phyloP scores from a whole-genome alignment of 2,329 filamentous ascomycete species.

The Alternaria panax region DNA sequence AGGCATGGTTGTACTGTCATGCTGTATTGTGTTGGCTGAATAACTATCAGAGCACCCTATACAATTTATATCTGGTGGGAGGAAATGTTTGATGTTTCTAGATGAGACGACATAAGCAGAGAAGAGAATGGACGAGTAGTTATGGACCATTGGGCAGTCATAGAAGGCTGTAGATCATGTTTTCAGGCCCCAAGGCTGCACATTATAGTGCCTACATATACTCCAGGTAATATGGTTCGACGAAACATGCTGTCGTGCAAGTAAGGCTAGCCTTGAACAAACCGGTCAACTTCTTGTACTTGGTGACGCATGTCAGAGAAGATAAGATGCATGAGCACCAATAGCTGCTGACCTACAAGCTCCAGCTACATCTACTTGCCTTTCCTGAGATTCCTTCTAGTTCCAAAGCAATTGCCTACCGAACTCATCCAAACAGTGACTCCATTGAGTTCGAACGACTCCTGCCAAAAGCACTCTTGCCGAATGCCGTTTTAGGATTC shows the following conservation, averaged over 20 bases:
- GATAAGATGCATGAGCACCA: background rate
- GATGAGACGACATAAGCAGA: background rate
- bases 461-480: too few relatives aligned
- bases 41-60: background rate
- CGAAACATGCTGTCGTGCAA: background rate
- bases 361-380: background rate
- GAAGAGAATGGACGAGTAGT: background rate
- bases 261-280: background rate
- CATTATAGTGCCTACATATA: background rate
- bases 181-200: background rate
- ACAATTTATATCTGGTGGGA: background rate
- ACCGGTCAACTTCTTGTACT: background rate
- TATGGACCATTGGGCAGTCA: too few relatives aligned
- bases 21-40: background rate
- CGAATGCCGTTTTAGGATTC: too few relatives aligned
- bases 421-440: too few relatives aligned
- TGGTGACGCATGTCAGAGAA: background rate
- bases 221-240: background rate
- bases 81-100: background rate
- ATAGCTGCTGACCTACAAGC: background rate
- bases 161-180: background rate
- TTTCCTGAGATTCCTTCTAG: too few relatives aligned
- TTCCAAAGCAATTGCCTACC: too few relatives aligned
- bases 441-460: too few relatives aligned
- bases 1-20: background rate